Conservation (phyloP, 2,329 filamentous ascomycete species). For the Neofusicoccum sp. region DNA sequence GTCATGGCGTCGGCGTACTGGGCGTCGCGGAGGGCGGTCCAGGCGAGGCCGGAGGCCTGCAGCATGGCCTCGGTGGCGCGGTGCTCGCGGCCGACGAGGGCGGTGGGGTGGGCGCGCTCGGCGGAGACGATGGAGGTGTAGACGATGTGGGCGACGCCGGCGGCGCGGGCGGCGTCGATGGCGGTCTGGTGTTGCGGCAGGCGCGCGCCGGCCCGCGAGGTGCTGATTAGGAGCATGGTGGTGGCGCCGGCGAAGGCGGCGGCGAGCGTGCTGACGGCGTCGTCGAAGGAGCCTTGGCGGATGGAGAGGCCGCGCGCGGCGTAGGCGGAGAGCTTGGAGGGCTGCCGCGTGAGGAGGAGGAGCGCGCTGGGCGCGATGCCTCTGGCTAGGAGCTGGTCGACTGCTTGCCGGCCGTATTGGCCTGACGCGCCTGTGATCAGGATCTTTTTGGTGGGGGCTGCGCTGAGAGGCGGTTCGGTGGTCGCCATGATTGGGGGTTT, state of each 20-base stretch:
- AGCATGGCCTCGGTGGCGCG: conserved; percentile 14
- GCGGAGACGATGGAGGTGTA: conserved; percentile 16
- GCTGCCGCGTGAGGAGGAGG: conserved; percentile 9
- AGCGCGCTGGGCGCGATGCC: not conserved
- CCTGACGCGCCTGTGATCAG: conserved; percentile 14
- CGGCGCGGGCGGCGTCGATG: not conserved
- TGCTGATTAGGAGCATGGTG: conserved; percentile 15
- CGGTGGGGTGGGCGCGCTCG: not conserved
- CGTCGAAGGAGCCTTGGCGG: conserved; percentile 6
- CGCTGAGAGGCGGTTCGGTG: not conserved
- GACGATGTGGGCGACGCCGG: conserved; percentile 5
- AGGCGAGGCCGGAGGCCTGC: not conserved
- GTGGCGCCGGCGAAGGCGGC: conserved; percentile 10
- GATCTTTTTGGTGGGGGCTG: not conserved
- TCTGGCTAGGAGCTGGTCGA: not conserved
- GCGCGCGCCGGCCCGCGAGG: conserved; percentile 2
- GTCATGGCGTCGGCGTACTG: conserved; percentile 16
- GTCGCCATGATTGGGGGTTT: not conserved
- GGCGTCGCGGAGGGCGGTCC: conserved; percentile 18
- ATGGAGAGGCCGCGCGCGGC: conserved; percentile 3
- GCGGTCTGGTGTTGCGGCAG: conserved; percentile 8
- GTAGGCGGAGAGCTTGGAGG: not conserved
- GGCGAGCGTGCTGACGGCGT: not conserved
- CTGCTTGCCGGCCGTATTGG: conserved; percentile 7
- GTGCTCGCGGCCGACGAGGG: conserved; percentile 14